Percentiles rank a stretch among this genome's conserved stretches.
Conservation (phyloP, 768 basidiomycete genomes). For the Rubroboletus pulcherrimus region DNA sequence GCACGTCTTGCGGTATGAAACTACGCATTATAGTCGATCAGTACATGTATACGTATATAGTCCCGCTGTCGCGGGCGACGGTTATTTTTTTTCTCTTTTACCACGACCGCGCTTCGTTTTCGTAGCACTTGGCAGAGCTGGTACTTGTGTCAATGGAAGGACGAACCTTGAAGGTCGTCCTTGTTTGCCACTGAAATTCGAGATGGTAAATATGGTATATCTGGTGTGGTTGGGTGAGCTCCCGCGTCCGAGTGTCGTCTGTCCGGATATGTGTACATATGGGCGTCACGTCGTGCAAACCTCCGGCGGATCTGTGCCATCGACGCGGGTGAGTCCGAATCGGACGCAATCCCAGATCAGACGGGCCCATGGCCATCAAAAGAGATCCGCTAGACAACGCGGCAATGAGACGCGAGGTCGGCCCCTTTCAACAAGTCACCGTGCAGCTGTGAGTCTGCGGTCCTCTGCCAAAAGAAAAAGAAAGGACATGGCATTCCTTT, state of each 20-base stretch:
- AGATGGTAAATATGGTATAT: conserved; percentile 8
- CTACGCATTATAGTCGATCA: conserved; percentile 27
- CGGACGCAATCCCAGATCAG: neutral
- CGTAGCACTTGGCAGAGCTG: conserved; percentile 13
- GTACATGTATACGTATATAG: conserved; percentile 27
- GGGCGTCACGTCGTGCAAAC: neutral
- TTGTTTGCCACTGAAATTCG: neutral
- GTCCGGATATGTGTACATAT: neutral
- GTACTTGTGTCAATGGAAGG: conserved; percentile 3
- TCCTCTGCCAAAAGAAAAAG: neutral
- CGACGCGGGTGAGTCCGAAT: neutral
- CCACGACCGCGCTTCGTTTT: conserved; percentile 14
- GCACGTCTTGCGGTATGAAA: conserved; percentile 18
- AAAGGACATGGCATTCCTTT: neutral
- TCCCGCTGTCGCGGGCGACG: conserved; percentile 23
- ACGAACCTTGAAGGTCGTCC: conserved; percentile 17
- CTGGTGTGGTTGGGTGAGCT: neutral
- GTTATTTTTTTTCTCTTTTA: neutral
- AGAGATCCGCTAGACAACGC: no score
- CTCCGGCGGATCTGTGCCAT: neutral
- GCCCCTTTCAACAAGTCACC: neutral
- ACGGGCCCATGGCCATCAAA: no score
- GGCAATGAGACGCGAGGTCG: no score
- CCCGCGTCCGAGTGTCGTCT: neutral
- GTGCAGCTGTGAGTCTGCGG: neutral